A percentile compares a stretch with the other conserved stretches of the same genome.
These are phyloP conservation scores for Ogataea pignaliae DNA, from an alignment of 805 yeast genomes.

Conservation along the genomic window DNA sequence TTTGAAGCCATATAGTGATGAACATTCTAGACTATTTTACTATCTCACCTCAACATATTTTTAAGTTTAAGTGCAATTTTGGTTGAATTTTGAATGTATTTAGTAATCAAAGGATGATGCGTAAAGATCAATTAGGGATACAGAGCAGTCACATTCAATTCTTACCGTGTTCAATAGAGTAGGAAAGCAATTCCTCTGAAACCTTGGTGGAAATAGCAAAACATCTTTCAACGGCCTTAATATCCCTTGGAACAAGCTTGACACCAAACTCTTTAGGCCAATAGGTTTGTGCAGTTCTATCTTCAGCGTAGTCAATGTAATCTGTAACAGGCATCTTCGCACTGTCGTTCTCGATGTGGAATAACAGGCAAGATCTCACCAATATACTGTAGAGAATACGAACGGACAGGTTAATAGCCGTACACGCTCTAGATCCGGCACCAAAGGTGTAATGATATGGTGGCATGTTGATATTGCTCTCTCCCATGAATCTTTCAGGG, in stretches of 20 bases:
- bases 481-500: slow-evolving; percentile 16
- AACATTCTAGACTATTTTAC: too few species aligned
- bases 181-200: slow-evolving; percentile 8
- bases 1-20: slow-evolving; percentile 5
- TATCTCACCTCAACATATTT: too few species aligned
- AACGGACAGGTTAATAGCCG: slow-evolving; percentile 19
- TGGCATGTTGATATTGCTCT: slow-evolving; percentile 10
- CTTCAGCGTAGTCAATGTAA: slow-evolving; percentile 17
- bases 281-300: slow-evolving; percentile 17
- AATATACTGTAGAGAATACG: slow-evolving; percentile 14
- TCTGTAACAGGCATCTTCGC: slow-evolving; percentile 8
- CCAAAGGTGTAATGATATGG: slow-evolving; percentile 23
- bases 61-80: too few species aligned
- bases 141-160: background rate
- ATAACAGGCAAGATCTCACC: slow-evolving; percentile 15
- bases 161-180: slow-evolving; percentile 14
- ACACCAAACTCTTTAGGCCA: slow-evolving; percentile 20
- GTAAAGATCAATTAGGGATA: too few species aligned
- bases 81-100: too few species aligned
- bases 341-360: slow-evolving; percentile 7
- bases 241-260: slow-evolving; percentile 9
- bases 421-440: slow-evolving; percentile 22
- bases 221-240: slow-evolving; percentile 5
- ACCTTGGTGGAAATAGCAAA: slow-evolving; percentile 3
- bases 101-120: too few species aligned